A percentile compares a stretch with the other conserved stretches of the same genome.
Conservation (phyloP, 176 grass and related monocot genomes). For the Tillandsia fasciculata region DNA sequence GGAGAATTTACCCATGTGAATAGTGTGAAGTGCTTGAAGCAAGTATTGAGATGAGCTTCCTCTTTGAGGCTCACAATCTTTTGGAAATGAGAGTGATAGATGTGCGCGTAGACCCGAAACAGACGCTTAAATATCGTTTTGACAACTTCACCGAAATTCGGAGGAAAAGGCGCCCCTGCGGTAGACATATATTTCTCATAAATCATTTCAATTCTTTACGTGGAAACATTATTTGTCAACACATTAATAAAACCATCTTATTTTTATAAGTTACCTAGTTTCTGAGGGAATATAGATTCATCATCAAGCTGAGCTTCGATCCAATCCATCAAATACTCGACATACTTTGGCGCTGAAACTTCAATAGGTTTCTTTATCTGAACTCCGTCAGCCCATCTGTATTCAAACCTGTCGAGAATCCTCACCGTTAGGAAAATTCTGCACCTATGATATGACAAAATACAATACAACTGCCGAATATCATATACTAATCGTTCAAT, state of each 20-base stretch:
- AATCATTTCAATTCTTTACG: neutral
- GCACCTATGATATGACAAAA: neutral
- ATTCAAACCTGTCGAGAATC: slow-evolving; percentile 52
- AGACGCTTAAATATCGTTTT: slow-evolving; percentile 95
- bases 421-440: neutral
- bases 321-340: slow-evolving; percentile 96
- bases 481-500: no score
- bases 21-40: slow-evolving; percentile 93
- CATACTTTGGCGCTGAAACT: slow-evolving; percentile 83
- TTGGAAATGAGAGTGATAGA: slow-evolving; percentile 89
- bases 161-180: slow-evolving; percentile 75
- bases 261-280: slow-evolving; percentile 39
- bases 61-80: slow-evolving; percentile 78
- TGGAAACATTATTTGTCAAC: neutral
- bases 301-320: slow-evolving; percentile 71
- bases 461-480: no score
- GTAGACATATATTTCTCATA: neutral
- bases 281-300: slow-evolving; percentile 82
- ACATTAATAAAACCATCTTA: no score
- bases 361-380: slow-evolving; percentile 79
- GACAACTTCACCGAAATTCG: slow-evolving; percentile 61
- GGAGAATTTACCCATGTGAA: slow-evolving; percentile 60
- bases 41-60: slow-evolving; percentile 91
- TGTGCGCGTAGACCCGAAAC: slow-evolving; percentile 82
- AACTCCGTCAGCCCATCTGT: slow-evolving; percentile 90